phyloP scores from a whole-genome alignment of 805 yeast species.

The Metschnikowia gelsemii region DNA sequence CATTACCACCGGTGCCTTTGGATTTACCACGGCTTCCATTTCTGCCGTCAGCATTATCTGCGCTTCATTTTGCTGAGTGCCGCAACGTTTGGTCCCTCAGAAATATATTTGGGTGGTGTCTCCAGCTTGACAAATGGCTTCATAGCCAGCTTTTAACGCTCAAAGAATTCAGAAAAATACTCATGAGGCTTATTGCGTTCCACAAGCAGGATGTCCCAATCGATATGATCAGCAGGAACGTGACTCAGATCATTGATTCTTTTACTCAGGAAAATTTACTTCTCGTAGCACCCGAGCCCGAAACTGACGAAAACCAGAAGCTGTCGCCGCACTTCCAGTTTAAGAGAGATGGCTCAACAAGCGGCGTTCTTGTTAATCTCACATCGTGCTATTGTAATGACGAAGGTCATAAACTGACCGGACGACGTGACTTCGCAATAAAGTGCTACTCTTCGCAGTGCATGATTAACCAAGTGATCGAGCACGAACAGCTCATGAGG shows the following conservation, averaged over 20 bases:
- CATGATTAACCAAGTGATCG: constrained; percentile 25
- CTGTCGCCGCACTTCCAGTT: constrained; percentile 2
- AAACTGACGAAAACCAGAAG: not conserved
- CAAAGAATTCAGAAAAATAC: constrained; percentile 52
- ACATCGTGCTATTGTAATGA: constrained; percentile 46
- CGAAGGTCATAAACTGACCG: constrained; percentile 13
- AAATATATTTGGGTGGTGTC: constrained; percentile 55
- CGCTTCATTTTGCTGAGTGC: constrained; percentile 51
- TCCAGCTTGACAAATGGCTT: constrained; percentile 51
- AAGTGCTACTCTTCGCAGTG: constrained; percentile 37
- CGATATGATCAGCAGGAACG: constrained; percentile 51
- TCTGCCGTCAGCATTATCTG: constrained; percentile 47
- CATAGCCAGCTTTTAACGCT: constrained; percentile 50
- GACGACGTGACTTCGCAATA: constrained; percentile 5
- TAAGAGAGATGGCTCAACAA: constrained; percentile 20
- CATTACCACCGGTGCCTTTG: constrained; percentile 45
- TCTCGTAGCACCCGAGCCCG: not conserved
- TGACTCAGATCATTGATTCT: constrained; percentile 47
- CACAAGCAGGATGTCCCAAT: constrained; percentile 50
- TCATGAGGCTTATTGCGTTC: constrained; percentile 50
- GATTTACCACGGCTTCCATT: constrained; percentile 59
- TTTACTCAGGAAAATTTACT: constrained; percentile 42
- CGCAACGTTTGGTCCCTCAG: constrained; percentile 46
- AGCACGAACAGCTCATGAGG: constrained; percentile 20
- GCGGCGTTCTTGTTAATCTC: constrained; percentile 46